These are phyloP conservation scores for Sporormia fimetaria DNA, from an alignment of 495 filamentous ascomycete genomes.

Conservation along the genomic window DNA sequence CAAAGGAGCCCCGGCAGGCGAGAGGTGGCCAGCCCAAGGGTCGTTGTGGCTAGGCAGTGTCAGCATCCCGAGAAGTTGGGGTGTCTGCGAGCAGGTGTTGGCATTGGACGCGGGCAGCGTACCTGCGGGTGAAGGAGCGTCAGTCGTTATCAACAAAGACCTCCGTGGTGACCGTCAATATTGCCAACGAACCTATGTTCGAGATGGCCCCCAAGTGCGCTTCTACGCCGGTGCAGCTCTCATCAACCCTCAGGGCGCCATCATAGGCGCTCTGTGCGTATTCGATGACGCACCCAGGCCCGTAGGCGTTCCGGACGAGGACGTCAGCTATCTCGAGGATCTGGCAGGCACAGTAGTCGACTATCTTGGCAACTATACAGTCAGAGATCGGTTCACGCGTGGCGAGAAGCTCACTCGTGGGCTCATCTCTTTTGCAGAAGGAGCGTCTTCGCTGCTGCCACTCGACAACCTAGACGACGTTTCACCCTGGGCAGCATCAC, in stretches of 20 bases:
- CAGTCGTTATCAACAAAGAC: conserved; percentile 13
- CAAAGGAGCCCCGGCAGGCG: neutral
- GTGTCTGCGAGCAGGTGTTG: conserved; percentile 10
- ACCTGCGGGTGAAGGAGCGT: neutral
- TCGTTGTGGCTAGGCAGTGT: conserved; percentile 18
- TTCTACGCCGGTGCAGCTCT: conserved; percentile 16
- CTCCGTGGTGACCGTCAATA: neutral
- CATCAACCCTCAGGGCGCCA: conserved; percentile 6
- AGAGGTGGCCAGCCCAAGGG: neutral
- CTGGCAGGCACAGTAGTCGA: conserved; percentile 10
- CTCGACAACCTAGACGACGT: conserved; percentile 1
- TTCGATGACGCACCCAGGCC: conserved; percentile 13
- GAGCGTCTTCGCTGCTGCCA: conserved; percentile 6
- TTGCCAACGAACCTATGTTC: conserved; percentile 7
- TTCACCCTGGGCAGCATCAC: neutral
- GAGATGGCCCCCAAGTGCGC: conserved; percentile 1
- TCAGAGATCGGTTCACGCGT: conserved; percentile 9
- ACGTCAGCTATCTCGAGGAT: conserved; percentile 11
- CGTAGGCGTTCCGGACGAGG: neutral
- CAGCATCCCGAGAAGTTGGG: conserved; percentile 8
- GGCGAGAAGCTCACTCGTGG: conserved; percentile 12
- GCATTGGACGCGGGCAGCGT: neutral
- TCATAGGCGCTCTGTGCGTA: conserved; percentile 12
- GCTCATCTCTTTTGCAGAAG: conserved; percentile 13
- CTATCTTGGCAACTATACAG: conserved; percentile 8